Evolutionary conservation across 495 filamentous ascomycete species (phyloP).

Genomic region (Annulohypoxylon moriforme): DNA sequence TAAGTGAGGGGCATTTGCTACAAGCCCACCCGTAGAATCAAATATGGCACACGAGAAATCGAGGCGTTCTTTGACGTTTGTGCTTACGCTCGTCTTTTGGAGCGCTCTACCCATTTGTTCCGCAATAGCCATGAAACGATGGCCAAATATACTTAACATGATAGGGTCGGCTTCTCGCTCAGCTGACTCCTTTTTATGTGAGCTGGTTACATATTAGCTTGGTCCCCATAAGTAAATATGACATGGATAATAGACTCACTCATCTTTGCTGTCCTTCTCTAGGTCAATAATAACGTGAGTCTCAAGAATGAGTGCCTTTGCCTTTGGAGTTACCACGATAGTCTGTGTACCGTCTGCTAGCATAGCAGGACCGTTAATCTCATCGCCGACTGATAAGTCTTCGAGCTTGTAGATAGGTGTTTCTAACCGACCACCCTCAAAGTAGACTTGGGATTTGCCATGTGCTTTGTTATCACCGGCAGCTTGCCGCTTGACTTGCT

Average conservation of each 20-base stretch:
- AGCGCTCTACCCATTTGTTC: constrained; percentile 97
- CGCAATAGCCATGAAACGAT: constrained; percentile 98
- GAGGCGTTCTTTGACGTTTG: constrained; percentile 96
- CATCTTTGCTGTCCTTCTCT: constrained; percentile 65
- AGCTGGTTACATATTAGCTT: constrained; percentile 39
- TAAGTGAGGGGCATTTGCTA: constrained; percentile 94
- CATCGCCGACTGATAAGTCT: constrained; percentile 79
- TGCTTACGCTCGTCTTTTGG: constrained; percentile 97
- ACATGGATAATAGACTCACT: constrained; percentile 35
- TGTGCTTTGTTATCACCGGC: constrained; percentile 66
- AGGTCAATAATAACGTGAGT: constrained; percentile 81
- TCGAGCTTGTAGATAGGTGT: constrained; percentile 89
- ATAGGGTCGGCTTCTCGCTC: constrained; percentile 80
- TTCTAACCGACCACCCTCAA: constrained; percentile 77
- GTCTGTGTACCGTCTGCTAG: constrained; percentile 96
- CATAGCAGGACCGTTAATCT: constrained; percentile 86
- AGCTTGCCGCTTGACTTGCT: constrained; percentile 65
- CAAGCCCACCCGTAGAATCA: constrained; percentile 87
- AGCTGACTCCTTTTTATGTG: constrained; percentile 52
- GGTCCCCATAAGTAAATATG: neutral
- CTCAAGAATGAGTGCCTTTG: constrained; percentile 76
- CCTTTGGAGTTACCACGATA: constrained; percentile 86
- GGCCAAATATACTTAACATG: constrained; percentile 93
- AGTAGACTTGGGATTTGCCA: constrained; percentile 70
- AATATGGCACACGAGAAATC: constrained; percentile 98